Evolutionary conservation across 2,329 filamentous ascomycete species (phyloP).

Genomic region (Dactylellina leptospora): DNA sequence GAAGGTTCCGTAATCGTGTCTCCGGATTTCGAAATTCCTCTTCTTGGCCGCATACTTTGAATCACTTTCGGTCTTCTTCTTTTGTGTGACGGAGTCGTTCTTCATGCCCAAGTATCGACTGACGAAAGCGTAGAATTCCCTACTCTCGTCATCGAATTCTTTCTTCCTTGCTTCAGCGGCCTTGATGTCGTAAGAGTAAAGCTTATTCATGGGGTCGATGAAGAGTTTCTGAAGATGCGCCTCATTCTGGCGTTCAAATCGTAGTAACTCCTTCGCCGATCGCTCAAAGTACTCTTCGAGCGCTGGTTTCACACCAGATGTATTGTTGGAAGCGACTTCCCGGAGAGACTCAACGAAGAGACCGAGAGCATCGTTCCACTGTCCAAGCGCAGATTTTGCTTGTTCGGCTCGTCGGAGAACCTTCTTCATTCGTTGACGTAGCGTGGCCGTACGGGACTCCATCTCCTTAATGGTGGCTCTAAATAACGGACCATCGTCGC

Average conservation of each 20-base stretch:
- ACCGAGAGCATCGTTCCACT: conserved; percentile 84
- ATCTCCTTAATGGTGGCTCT: conserved; percentile 94
- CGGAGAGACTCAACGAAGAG: conserved; percentile 85
- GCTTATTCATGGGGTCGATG: conserved; percentile 88
- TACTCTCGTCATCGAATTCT: conserved; percentile 98
- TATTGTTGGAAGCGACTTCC: conserved; percentile 83
- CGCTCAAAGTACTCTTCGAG: conserved; percentile 98
- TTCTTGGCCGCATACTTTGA: conserved; percentile 95
- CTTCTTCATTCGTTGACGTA: conserved; percentile 94
- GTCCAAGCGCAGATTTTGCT: conserved; percentile 78
- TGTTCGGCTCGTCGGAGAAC: conserved; percentile 93
- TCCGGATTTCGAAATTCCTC: conserved; percentile 93
- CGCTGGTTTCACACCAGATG: conserved; percentile 94
- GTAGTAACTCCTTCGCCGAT: conserved; percentile 87
- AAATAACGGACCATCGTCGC: conserved; percentile 94
- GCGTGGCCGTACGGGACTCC: conserved; percentile 94
- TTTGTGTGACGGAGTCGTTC: conserved; percentile 94
- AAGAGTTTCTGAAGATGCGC: conserved; percentile 87
- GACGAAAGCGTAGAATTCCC: conserved; percentile 96
- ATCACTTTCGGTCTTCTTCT: conserved; percentile 94
- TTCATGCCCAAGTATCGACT: conserved; percentile 94
- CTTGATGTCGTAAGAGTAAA: conserved; percentile 97
- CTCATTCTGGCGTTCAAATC: conserved; percentile 86
- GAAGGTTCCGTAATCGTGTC: conserved; percentile 98
- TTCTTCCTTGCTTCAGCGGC: conserved; percentile 96